Percentiles rank a stretch among this genome's conserved stretches.
These are phyloP conservation scores for Aureobasidium sp. DNA, from an alignment of 2,329 filamentous ascomycete genomes.

Conservation along the genomic window DNA sequence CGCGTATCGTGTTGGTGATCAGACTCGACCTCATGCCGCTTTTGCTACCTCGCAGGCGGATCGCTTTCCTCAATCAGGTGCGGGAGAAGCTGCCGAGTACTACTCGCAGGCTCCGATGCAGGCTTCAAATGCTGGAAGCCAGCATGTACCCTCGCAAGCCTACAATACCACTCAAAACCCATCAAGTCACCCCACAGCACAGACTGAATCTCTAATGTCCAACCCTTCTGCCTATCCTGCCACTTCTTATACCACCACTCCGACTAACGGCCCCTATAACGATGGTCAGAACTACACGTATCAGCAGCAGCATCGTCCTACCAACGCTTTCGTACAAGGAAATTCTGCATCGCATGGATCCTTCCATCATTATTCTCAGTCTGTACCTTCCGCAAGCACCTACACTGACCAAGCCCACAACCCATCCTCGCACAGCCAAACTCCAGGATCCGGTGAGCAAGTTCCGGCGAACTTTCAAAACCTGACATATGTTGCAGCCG, in stretches of 20 bases:
- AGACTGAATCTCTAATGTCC: background rate
- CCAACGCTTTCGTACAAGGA: background rate
- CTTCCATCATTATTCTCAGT: background rate
- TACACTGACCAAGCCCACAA: slow-evolving; percentile 17
- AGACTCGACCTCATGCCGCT: slow-evolving; percentile 39
- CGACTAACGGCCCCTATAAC: background rate
- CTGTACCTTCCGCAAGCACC: background rate
- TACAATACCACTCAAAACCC: background rate
- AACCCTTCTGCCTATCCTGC: background rate
- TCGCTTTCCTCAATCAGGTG: slow-evolving; percentile 54
- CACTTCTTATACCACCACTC: background rate
- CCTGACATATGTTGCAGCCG: slow-evolving; percentile 23
- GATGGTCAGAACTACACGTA: background rate
- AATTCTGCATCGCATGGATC: background rate
- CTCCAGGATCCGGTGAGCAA: slow-evolving; percentile 32
- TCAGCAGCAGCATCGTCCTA: background rate
- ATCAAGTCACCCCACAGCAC: background rate
- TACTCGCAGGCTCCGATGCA: slow-evolving; percentile 29
- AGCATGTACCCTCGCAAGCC: background rate
- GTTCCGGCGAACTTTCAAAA: slow-evolving; percentile 32
- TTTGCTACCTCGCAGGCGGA: slow-evolving; percentile 44
- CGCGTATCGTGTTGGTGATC: slow-evolving; percentile 57
- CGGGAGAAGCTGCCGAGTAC: slow-evolving; percentile 53
- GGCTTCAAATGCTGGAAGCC: background rate
- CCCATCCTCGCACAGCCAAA: slow-evolving; percentile 8